Conservation (phyloP, 2,329 filamentous ascomycete genomes). For the Cucurbitaria berberidis region DNA sequence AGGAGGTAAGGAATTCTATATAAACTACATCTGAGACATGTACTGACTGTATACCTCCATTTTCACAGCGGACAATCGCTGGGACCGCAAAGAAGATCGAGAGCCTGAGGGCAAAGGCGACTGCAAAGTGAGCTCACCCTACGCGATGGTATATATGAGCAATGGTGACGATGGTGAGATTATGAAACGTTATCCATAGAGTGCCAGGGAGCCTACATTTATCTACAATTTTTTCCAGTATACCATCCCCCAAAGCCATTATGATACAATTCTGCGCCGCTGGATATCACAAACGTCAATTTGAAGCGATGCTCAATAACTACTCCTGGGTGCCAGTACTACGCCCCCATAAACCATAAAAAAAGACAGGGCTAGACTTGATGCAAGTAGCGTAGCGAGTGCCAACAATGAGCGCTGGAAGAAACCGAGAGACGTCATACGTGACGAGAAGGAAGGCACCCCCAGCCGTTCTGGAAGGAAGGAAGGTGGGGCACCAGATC, state of each 20-base stretch:
- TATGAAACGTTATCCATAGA: neutral
- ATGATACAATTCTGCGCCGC: conserved; percentile 2
- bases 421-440: conserved; percentile 8
- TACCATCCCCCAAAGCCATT: neutral
- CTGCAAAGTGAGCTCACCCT: conserved; percentile 16
- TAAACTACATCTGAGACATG: neutral
- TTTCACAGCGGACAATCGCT: conserved; percentile 12
- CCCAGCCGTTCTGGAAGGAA: conserved; percentile 1
- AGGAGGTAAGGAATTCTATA: conserved; percentile 16
- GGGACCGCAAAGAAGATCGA: conserved; percentile 30
- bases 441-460: conserved; percentile 13
- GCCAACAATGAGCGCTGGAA: conserved; percentile 20
- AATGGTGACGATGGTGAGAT: conserved; percentile 1
- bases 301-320: conserved; percentile 8
- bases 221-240: conserved; percentile 13
- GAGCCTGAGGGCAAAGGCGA: conserved; percentile 31
- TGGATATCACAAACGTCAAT: conserved; percentile 22
- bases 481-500: conserved; percentile 3
- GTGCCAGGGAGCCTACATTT: neutral
- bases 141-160: neutral
- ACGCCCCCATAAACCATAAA: conserved; percentile 4
- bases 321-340: conserved; percentile 5
- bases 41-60: neutral
- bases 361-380: conserved; percentile 4
- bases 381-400: conserved; percentile 12